phyloP scores from a whole-genome alignment of 371 early-diverging fungal species.

The Sporodiniella umbellata region DNA sequence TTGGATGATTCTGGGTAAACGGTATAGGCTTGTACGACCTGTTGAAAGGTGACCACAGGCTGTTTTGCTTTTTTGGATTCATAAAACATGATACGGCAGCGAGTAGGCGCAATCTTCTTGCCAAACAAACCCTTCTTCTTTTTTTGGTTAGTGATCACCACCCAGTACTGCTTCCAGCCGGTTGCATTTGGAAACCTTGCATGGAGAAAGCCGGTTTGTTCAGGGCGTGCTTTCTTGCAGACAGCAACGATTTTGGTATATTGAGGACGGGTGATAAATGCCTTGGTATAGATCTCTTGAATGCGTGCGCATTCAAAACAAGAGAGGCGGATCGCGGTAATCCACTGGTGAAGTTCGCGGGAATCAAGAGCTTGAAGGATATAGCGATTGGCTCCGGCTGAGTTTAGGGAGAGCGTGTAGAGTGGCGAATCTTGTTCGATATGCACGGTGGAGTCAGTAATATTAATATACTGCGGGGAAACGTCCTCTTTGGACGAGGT shows the following conservation, averaged over 20 bases:
- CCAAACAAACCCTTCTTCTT: constrained; percentile 53
- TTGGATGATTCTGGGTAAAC: constrained; percentile 64
- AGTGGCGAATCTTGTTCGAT: constrained; percentile 38
- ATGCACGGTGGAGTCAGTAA: constrained; percentile 60
- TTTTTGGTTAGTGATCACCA: constrained; percentile 54
- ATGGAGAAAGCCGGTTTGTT: constrained; percentile 43
- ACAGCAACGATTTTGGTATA: not conserved
- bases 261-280: constrained; percentile 46
- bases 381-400: constrained; percentile 66
- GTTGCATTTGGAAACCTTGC: constrained; percentile 60
- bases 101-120: constrained; percentile 44
- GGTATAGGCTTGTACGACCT: constrained; percentile 69
- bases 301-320: constrained; percentile 73
- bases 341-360: constrained; percentile 16
- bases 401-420: constrained; percentile 58
- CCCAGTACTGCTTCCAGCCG: constrained; percentile 66
- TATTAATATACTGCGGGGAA: constrained; percentile 67
- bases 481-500: constrained; percentile 15
- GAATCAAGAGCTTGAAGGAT: constrained; percentile 51
- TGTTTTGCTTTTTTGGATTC: constrained; percentile 56
- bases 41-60: constrained; percentile 52
- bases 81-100: constrained; percentile 58
- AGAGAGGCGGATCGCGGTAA: constrained; percentile 51
- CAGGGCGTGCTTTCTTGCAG: not conserved
- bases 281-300: constrained; percentile 73